Percentiles rank a stretch among this genome's conserved stretches.
These are phyloP conservation scores for Leccinellum albellum DNA, from an alignment of 768 basidiomycete species.

Conservation along the genomic window DNA sequence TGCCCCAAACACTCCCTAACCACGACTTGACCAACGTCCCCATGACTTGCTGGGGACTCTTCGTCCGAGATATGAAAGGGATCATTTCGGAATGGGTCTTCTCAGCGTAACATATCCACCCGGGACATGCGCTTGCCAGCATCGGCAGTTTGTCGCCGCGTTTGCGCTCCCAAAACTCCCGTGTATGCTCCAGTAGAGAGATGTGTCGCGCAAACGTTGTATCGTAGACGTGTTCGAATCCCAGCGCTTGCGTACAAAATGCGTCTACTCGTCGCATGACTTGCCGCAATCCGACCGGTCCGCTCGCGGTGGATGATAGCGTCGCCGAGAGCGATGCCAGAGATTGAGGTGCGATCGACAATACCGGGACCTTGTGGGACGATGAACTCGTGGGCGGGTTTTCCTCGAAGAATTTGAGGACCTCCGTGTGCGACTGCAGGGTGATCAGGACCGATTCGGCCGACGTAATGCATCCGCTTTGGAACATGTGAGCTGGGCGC, in stretches of 20 bases:
- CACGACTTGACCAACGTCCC: constrained; percentile 90
- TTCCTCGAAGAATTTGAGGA: constrained; percentile 68
- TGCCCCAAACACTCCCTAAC: constrained; percentile 65
- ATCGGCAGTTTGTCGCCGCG: constrained; percentile 62
- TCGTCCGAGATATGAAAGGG: constrained; percentile 81
- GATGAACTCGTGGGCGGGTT: constrained; percentile 44
- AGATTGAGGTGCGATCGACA: constrained; percentile 88
- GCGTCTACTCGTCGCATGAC: constrained; percentile 68
- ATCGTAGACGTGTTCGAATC: constrained; percentile 84
- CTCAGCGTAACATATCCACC: constrained; percentile 99
- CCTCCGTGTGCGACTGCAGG: constrained; percentile 91
- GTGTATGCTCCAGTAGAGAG: constrained; percentile 73
- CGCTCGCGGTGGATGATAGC: constrained; percentile 43
- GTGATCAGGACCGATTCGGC: constrained; percentile 97
- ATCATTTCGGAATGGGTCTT: constrained; percentile 94
- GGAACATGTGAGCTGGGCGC: constrained; percentile 10
- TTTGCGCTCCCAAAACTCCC: constrained; percentile 76
- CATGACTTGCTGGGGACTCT: constrained; percentile 94
- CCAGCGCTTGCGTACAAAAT: constrained; percentile 65
- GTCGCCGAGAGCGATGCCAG: constrained; percentile 77
- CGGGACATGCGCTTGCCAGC: constrained; percentile 94
- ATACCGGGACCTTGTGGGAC: constrained; percentile 54
- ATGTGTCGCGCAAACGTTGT: constrained; percentile 93
- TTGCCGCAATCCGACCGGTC: constrained; percentile 46
- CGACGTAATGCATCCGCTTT: constrained; percentile 95